phyloP scores from a whole-genome alignment of 2,329 filamentous ascomycete genomes.

The Cryphonectria parasitica region DNA sequence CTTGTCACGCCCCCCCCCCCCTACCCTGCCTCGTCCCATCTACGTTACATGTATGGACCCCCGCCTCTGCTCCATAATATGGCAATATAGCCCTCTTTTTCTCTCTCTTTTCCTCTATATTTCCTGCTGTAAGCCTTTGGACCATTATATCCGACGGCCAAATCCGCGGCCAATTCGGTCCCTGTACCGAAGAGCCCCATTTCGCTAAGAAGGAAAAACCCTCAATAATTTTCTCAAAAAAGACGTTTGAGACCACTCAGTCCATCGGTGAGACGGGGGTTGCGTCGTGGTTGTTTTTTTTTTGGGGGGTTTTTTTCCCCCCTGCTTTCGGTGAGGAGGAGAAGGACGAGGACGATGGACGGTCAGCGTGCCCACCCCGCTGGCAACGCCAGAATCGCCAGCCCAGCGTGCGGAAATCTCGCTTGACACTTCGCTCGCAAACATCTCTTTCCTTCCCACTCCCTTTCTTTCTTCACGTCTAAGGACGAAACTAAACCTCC shows the following conservation, averaged over 20 bases:
- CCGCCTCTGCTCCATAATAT: not conserved
- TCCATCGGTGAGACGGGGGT: not conserved
- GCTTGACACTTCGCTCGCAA: not conserved
- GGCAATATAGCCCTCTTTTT: not conserved
- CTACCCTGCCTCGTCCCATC: conserved; percentile 1
- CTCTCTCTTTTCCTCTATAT: not conserved
- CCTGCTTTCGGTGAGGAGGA: not conserved
- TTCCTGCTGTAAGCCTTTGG: not conserved
- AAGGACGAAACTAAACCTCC: too few relatives aligned
- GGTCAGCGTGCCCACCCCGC: not conserved
- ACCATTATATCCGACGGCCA: not conserved
- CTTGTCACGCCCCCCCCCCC: not conserved
- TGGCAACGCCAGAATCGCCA: not conserved
- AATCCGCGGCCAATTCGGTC: conserved; percentile 11
- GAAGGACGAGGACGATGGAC: not conserved
- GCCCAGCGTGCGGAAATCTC: not conserved
- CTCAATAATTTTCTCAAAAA: not conserved
- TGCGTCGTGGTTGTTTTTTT: too few relatives aligned
- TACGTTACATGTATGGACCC: conserved; percentile 3
- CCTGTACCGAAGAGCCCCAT: conserved; percentile 6
- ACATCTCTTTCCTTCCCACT: not conserved
- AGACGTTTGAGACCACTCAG: not conserved
- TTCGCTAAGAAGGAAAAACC: not conserved
- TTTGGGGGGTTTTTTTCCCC: too few relatives aligned
- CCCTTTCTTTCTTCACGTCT: not conserved